phyloP scores from a whole-genome alignment of 331 rosid species.

The Saraca asoca region DNA sequence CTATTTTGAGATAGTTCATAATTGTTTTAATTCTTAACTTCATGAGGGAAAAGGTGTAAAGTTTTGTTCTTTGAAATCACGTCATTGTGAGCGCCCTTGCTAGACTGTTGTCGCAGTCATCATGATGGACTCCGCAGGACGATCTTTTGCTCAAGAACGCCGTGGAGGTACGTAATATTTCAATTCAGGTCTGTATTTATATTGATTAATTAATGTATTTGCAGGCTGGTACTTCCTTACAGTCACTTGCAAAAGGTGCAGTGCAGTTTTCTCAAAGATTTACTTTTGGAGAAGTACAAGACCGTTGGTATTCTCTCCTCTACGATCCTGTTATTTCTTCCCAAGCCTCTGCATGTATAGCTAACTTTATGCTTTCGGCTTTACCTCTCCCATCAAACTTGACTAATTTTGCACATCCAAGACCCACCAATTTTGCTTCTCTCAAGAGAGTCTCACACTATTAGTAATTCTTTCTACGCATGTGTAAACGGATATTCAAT shows the following conservation, averaged over 20 bases:
- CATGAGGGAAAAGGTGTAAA: no score
- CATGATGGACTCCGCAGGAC: conserved; percentile 76
- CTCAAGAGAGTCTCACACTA: conserved; percentile 68
- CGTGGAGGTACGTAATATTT: conserved; percentile 71
- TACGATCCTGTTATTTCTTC: conserved; percentile 67
- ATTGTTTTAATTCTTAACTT: no score
- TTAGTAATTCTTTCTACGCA: conserved; percentile 67
- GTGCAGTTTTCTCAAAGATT: conserved; percentile 83
- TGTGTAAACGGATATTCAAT: conserved; percentile 67
- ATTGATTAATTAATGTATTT: conserved; percentile 29
- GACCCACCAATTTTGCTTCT: conserved; percentile 48
- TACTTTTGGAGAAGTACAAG: conserved; percentile 68
- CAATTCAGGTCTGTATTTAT: conserved; percentile 13
- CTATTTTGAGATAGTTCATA: no score
- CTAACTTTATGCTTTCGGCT: conserved; percentile 51
- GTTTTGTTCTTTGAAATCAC: no score
- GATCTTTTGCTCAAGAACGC: conserved; percentile 84
- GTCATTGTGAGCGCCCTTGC: conserved; percentile 90
- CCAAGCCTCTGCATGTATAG: conserved; percentile 61
- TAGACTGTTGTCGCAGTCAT: no score
- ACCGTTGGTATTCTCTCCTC: conserved; percentile 82
- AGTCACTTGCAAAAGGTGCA: conserved; percentile 96
- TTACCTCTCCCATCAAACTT: conserved; percentile 50
- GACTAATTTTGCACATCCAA: conserved; percentile 48
- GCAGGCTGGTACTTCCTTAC: conserved; percentile 96